Conservation (phyloP, 1,139 yeast genomes). For the Blastobotrys malaysiensis region DNA sequence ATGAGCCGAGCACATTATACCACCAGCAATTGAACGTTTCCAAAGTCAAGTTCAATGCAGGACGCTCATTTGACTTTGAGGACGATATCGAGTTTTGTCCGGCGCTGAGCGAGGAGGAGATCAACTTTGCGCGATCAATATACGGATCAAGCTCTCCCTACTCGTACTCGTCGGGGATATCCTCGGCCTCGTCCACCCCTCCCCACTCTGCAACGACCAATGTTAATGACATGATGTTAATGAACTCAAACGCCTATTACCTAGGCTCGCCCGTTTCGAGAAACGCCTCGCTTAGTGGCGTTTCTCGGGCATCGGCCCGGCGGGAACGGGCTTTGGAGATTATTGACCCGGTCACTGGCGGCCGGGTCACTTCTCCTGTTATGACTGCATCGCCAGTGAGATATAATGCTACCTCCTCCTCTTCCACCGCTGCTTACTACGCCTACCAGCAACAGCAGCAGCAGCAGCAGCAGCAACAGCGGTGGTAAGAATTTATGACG, state of each 20-base stretch:
- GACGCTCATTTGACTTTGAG: constrained; percentile 58
- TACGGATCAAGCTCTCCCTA: background rate
- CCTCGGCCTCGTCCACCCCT: constrained; percentile 2
- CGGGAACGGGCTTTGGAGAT: constrained; percentile 57
- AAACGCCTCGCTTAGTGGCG: constrained; percentile 4
- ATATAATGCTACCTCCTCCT: background rate
- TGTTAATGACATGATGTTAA: background rate
- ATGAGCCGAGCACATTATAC: background rate
- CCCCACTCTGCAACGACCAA: constrained; percentile 10
- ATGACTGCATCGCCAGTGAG: constrained; percentile 1
- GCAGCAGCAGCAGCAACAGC: background rate
- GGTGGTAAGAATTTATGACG: background rate
- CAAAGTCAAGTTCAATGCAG: constrained; percentile 43
- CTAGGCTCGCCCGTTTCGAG: constrained; percentile 17
- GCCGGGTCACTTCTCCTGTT: constrained; percentile 54
- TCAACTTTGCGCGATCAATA: constrained; percentile 8
- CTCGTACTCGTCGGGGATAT: background rate
- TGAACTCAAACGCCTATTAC: constrained; percentile 11
- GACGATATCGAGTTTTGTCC: constrained; percentile 69
- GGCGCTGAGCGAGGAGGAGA: constrained; percentile 31
- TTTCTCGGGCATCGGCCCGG: constrained; percentile 4
- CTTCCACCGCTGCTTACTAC: constrained; percentile 1
- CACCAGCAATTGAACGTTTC: constrained; percentile 1
- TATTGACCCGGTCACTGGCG: constrained; percentile 67
- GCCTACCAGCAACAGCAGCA: constrained; percentile 9